These are phyloP conservation scores for Hibiscus trionum DNA, from an alignment of 345 rosid species.

Conservation along the genomic window DNA sequence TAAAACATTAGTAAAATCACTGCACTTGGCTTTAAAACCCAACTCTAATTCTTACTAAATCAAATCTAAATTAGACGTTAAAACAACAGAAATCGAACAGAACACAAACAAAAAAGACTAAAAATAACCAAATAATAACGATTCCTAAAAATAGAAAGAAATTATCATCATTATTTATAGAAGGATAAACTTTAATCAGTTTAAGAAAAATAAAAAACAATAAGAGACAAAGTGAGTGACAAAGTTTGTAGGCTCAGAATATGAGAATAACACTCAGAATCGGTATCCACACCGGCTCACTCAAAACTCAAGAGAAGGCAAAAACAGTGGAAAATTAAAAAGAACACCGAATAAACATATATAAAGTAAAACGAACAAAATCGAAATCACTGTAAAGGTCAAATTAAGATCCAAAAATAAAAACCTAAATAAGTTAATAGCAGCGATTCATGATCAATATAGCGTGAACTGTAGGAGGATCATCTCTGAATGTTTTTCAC, in stretches of 20 bases:
- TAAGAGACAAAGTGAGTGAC: not conserved
- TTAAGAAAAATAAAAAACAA: not conserved
- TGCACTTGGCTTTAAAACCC: not conserved
- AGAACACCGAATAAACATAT: too few relatives aligned
- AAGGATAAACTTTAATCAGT: not conserved
- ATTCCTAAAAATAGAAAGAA: not conserved
- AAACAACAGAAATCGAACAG: not conserved
- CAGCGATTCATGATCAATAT: too few relatives aligned
- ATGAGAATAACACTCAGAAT: not conserved
- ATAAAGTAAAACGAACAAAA: too few relatives aligned
- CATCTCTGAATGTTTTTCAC: too few relatives aligned
- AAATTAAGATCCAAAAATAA: too few relatives aligned
- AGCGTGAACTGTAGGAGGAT: too few relatives aligned
- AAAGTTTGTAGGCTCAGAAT: not conserved
- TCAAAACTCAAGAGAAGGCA: not conserved
- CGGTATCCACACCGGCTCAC: slow-evolving; percentile 4
- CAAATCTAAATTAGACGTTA: too few relatives aligned
- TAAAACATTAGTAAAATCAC: not conserved
- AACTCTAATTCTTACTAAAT: not conserved
- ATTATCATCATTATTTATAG: not conserved
- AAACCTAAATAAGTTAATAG: too few relatives aligned
- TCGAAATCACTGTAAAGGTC: too few relatives aligned
- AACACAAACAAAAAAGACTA: not conserved
- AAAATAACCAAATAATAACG: too few relatives aligned
- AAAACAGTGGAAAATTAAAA: too few relatives aligned